Percentiles rank a stretch among this genome's conserved stretches.
These are phyloP conservation scores for Aspergillus quadricinctus DNA, from an alignment of 2,329 filamentous ascomycete species.

Conservation along the genomic window DNA sequence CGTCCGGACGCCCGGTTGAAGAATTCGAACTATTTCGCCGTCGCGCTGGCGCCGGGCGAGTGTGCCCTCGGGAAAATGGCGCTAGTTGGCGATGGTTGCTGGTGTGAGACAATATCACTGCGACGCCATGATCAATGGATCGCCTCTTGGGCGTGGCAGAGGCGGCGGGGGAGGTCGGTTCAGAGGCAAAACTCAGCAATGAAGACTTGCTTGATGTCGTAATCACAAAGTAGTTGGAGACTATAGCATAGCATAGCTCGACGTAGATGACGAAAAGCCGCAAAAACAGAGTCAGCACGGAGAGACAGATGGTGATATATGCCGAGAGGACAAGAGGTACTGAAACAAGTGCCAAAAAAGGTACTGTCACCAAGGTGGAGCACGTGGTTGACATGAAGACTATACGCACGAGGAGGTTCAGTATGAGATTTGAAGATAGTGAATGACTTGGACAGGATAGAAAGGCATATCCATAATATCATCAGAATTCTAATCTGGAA, in stretches of 20 bases:
- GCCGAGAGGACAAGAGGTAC: slow-evolving; percentile 61
- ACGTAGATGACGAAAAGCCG: slow-evolving; percentile 60
- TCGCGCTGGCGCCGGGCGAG: slow-evolving; percentile 3
- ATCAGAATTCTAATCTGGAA: background rate
- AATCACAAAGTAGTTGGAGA: slow-evolving; percentile 52
- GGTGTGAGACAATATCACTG: background rate
- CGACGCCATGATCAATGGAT: slow-evolving; percentile 20
- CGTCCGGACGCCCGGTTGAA: background rate
- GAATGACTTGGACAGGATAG: background rate
- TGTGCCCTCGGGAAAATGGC: slow-evolving; percentile 1
- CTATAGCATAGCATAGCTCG: slow-evolving; percentile 56
- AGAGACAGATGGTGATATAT: slow-evolving; percentile 58
- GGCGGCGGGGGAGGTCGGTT: slow-evolving; percentile 21
- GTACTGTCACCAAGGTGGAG: slow-evolving; percentile 48
- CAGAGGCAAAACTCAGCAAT: slow-evolving; percentile 27
- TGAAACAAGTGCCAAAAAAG: slow-evolving; percentile 60
- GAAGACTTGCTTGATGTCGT: slow-evolving; percentile 23
- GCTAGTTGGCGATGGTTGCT: slow-evolving; percentile 2
- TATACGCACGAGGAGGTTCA: background rate
- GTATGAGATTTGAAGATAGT: background rate
- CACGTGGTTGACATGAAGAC: slow-evolving; percentile 28
- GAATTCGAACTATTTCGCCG: slow-evolving; percentile 6
- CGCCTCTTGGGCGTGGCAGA: slow-evolving; percentile 17
- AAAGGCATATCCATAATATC: background rate
- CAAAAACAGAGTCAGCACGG: slow-evolving; percentile 58